These are phyloP conservation scores for Candida methanosorbosa DNA, from an alignment of 805 yeast genomes.

Conservation along the genomic window DNA sequence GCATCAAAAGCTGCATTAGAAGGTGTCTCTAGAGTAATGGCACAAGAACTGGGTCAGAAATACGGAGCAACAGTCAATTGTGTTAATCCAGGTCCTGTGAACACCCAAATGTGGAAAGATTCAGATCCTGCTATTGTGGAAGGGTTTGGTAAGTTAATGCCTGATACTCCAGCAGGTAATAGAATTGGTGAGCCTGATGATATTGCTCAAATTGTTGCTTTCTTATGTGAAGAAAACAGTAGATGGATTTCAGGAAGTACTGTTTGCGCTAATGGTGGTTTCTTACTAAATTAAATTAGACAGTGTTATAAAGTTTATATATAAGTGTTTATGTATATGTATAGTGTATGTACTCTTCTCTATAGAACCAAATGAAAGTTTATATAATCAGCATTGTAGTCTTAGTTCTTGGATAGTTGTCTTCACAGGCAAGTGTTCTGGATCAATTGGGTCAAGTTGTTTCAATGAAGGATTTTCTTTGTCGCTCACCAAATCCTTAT, in stretches of 20 bases:
- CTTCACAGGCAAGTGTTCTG: too few species aligned
- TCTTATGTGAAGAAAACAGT: constrained; percentile 8
- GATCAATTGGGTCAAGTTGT: background rate
- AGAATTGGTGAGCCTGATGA: constrained; percentile 13
- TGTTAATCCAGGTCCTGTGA: constrained; percentile 9
- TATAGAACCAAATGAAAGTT: background rate
- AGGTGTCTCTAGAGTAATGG: constrained; percentile 7
- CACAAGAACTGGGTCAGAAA: constrained; percentile 11
- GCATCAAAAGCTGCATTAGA: constrained; percentile 12
- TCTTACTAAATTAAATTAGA: constrained; percentile 1
- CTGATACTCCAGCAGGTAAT: constrained; percentile 10
- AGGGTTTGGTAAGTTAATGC: constrained; percentile 4
- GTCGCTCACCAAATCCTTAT: constrained; percentile 9
- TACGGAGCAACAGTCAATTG: constrained; percentile 8
- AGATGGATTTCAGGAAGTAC: constrained; percentile 11
- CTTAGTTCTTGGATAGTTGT: too few species aligned
- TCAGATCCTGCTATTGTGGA: constrained; percentile 7
- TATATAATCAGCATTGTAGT: too few species aligned
- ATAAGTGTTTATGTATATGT: background rate
- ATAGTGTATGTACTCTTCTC: background rate
- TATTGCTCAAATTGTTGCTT: constrained; percentile 11
- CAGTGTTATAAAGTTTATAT: background rate
- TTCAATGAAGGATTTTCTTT: too few species aligned
- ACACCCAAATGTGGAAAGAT: constrained; percentile 9
- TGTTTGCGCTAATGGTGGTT: constrained; percentile 12